A percentile compares a stretch with the other conserved stretches of the same genome.
Conservation (phyloP, 163 green algal species). For the Chloromonas sp. region DNA sequence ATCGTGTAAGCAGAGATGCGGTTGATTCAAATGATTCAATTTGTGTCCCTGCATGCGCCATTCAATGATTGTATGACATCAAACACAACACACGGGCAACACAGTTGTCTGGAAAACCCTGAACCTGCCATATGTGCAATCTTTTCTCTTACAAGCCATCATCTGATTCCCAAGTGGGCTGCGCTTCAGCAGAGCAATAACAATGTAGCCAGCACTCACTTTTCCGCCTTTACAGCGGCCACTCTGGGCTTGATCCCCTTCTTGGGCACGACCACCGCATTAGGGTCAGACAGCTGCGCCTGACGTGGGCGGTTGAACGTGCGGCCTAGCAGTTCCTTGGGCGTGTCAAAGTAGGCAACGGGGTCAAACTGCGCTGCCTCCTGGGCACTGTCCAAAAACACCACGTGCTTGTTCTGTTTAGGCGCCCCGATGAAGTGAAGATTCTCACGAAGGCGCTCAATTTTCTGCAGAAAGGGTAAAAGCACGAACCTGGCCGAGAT, state of each 20-base stretch:
- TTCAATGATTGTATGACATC: too few species aligned
- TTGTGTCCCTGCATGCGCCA: too few species aligned
- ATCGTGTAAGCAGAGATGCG: too few species aligned
- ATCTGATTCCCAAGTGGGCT: too few species aligned
- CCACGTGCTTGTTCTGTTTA: conserved; percentile 54
- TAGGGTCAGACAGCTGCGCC: background rate
- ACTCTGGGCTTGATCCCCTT: background rate
- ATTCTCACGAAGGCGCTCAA: conserved; percentile 60
- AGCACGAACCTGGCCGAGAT: too few species aligned
- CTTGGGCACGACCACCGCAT: conserved; percentile 4
- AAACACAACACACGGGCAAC: too few species aligned
- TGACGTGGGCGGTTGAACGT: conserved; percentile 75
- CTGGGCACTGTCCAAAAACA: conserved; percentile 60
- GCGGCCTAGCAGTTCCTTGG: conserved; percentile 63
- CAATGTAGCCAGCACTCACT: background rate
- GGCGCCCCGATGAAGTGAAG: conserved; percentile 81
- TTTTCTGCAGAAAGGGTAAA: conserved; percentile 51
- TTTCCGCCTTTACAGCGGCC: conserved; percentile 16
- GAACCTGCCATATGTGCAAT: too few species aligned
- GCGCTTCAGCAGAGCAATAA: too few species aligned
- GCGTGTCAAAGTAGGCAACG: conserved; percentile 77
- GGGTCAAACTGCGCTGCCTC: conserved; percentile 28
- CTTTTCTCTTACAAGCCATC: too few species aligned
- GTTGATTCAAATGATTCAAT: too few species aligned
- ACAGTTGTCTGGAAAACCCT: too few species aligned